Conservation (phyloP, 2,329 filamentous ascomycete species). For the Corynespora cassiicola region DNA sequence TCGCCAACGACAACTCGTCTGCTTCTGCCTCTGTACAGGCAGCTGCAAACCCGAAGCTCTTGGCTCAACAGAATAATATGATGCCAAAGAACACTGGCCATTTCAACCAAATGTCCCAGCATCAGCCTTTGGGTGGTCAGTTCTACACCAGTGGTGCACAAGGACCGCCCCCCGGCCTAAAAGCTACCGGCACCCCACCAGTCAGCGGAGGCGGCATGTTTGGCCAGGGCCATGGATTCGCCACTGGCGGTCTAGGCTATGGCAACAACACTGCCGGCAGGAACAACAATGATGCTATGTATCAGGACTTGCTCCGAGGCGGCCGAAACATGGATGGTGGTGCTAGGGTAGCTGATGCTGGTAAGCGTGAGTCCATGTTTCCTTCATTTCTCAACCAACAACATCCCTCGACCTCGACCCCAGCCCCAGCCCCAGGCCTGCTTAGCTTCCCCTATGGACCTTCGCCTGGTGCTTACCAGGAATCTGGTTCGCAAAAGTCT, state of each 20-base stretch:
- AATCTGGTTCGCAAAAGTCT: conserved; percentile 88
- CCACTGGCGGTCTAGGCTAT: conserved; percentile 70
- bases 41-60: conserved; percentile 77
- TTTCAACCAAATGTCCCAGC: conserved; percentile 61
- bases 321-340: conserved; percentile 65
- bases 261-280: conserved; percentile 67
- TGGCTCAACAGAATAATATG: conserved; percentile 88
- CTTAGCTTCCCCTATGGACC: conserved; percentile 90
- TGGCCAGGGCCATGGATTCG: conserved; percentile 85
- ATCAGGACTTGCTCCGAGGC: conserved; percentile 78
- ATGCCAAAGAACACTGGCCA: conserved; percentile 64
- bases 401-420: conserved; percentile 81
- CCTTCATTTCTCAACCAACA: conserved; percentile 90
- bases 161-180: conserved; percentile 91
- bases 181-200: conserved; percentile 92
- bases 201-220: conserved; percentile 83
- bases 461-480: conserved; percentile 86
- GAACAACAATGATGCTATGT: conserved; percentile 77
- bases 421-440: conserved; percentile 88
- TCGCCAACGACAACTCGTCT: conserved; percentile 75
- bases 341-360: conserved; percentile 78
- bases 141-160: conserved; percentile 88
- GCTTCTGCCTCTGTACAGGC: conserved; percentile 72
- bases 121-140: conserved; percentile 64
- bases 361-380: conserved; percentile 99